These are phyloP conservation scores for Gamarada debralockiae DNA, from an alignment of 495 filamentous ascomycete genomes.

Conservation along the genomic window DNA sequence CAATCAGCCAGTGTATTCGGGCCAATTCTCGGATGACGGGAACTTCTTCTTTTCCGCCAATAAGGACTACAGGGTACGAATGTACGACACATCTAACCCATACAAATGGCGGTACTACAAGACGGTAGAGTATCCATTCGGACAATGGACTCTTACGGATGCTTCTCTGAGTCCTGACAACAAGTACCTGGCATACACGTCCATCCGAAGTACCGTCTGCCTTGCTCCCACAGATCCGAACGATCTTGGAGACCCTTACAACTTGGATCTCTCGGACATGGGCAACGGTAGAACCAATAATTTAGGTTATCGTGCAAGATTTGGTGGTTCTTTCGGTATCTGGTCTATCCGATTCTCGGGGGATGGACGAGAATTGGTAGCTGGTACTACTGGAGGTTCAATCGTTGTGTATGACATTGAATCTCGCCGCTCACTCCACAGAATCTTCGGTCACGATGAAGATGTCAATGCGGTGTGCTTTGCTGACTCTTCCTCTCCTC, in stretches of 20 bases:
- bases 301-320: constrained; percentile 25
- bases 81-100: constrained; percentile 97
- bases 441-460: constrained; percentile 71
- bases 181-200: constrained; percentile 82
- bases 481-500: constrained; percentile 82
- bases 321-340: constrained; percentile 49
- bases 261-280: constrained; percentile 66
- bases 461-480: constrained; percentile 98
- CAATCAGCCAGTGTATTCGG: constrained; percentile 81
- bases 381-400: constrained; percentile 72
- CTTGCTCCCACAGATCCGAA: constrained; percentile 83
- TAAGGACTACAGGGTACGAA: constrained; percentile 88
- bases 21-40: constrained; percentile 94
- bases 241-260: constrained; percentile 69
- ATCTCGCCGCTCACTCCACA: constrained; percentile 64
- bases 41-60: constrained; percentile 97
- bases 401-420: constrained; percentile 96
- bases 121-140: constrained; percentile 78
- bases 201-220: constrained; percentile 66
- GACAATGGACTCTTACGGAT: constrained; percentile 95
- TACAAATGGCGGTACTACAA: constrained; percentile 97
- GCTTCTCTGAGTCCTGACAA: constrained; percentile 91
- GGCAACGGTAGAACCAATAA: constrained; percentile 37
- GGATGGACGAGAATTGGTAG: constrained; percentile 87
- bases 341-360: constrained; percentile 93